phyloP scores from a whole-genome alignment of 2,329 filamentous ascomycete species.

The Cytospora mali region DNA sequence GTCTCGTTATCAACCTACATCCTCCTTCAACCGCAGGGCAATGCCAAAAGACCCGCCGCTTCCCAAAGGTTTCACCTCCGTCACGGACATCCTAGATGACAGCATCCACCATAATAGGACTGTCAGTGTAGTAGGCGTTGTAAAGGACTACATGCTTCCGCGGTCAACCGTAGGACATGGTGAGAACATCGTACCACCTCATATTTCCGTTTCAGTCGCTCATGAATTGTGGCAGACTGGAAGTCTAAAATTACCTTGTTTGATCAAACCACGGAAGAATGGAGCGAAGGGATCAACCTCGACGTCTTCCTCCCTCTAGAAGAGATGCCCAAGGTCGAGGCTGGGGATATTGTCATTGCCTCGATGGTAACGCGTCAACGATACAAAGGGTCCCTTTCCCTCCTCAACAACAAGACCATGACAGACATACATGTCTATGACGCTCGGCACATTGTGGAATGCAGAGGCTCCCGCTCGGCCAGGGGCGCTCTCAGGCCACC shows the following conservation, averaged over 20 bases:
- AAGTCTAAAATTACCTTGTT: conserved; percentile 64
- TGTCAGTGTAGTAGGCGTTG: conserved; percentile 69
- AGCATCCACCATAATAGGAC: conserved; percentile 34
- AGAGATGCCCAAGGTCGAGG: conserved; percentile 50
- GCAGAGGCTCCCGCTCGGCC: conserved; percentile 11
- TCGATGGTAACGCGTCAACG: conserved; percentile 55
- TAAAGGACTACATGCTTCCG: conserved; percentile 65
- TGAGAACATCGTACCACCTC: conserved; percentile 33
- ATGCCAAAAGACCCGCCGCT: conserved; percentile 28
- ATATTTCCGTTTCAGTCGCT: background rate
- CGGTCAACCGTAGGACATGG: conserved; percentile 55
- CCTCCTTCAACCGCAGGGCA: conserved; percentile 3
- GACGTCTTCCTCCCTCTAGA: conserved; percentile 61
- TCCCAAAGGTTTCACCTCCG: conserved; percentile 45
- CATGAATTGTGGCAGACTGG: conserved; percentile 47
- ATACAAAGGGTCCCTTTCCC: conserved; percentile 40
- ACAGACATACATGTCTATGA: conserved; percentile 52
- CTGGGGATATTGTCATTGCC: conserved; percentile 68
- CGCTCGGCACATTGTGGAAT: conserved; percentile 12
- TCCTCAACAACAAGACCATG: conserved; percentile 44
- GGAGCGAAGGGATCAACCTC: conserved; percentile 47
- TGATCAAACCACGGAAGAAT: conserved; percentile 57
- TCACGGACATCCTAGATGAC: conserved; percentile 49
- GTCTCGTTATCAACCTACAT: conserved; percentile 11
- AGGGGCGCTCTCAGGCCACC: conserved; percentile 35